These are phyloP conservation scores for Aaosphaeria pasadenensis DNA, from an alignment of 2,329 filamentous ascomycete species.

Conservation along the genomic window DNA sequence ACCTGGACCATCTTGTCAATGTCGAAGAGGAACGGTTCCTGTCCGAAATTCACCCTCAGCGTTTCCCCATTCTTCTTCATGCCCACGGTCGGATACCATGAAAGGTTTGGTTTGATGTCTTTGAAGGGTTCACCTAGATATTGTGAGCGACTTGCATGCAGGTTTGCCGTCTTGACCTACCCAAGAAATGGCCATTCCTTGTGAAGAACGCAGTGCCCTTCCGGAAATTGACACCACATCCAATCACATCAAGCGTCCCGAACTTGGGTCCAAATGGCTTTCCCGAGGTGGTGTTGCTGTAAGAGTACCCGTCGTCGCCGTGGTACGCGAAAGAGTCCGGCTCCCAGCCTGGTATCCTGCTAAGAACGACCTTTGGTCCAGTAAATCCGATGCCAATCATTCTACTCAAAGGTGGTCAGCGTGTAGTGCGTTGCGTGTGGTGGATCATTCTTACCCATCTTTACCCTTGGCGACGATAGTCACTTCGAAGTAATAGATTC, in stretches of 20 bases:
- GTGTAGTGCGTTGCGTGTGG: background rate
- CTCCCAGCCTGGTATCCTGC: conserved; percentile 64
- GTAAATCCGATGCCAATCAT: conserved; percentile 61
- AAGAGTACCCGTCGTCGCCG: conserved; percentile 64
- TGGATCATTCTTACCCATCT: conserved; percentile 55
- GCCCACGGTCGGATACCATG: conserved; percentile 65
- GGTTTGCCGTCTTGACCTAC: too few species aligned
- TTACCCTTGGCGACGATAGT: conserved; percentile 64
- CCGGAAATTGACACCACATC: conserved; percentile 64
- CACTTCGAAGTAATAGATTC: conserved; percentile 91
- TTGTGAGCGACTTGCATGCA: conserved; percentile 10
- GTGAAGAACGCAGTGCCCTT: conserved; percentile 63
- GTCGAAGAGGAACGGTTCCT: conserved; percentile 80
- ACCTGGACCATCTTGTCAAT: conserved; percentile 84
- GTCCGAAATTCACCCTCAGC: conserved; percentile 61
- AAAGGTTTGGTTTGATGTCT: conserved; percentile 59
- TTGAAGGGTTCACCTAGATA: conserved; percentile 65
- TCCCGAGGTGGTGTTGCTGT: conserved; percentile 55
- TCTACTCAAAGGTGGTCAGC: conserved; percentile 29
- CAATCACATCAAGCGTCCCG: conserved; percentile 57
- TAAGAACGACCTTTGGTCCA: conserved; percentile 56
- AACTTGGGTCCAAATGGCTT: conserved; percentile 61
- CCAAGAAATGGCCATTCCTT: conserved; percentile 52
- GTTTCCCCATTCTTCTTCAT: conserved; percentile 63
- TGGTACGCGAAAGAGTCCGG: conserved; percentile 65